These are phyloP conservation scores for Somion occarium DNA, from an alignment of 1,284 basidiomycete genomes.

Conservation along the genomic window DNA sequence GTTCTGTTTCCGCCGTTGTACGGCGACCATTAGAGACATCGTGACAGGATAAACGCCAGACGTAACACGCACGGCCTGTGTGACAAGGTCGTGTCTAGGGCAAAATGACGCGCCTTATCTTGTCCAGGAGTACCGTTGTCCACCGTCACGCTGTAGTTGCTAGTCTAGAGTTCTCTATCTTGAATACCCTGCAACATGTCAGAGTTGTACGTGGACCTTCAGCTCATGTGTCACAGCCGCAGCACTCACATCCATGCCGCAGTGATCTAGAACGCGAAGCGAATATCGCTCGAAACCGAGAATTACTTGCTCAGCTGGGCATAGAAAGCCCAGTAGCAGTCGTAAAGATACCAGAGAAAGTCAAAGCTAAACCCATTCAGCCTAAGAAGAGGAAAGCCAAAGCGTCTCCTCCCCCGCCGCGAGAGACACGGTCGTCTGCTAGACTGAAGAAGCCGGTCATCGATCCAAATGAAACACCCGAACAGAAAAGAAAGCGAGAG, in stretches of 20 bases:
- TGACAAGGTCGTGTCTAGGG: not conserved
- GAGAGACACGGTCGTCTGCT: conserved; percentile 51
- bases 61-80: conserved; percentile 6
- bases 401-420: conserved; percentile 36
- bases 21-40: not conserved
- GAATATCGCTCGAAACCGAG: conserved; percentile 75
- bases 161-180: too few relatives aligned
- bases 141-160: too few relatives aligned
- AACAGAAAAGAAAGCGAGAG: conserved; percentile 58
- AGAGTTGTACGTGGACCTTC: conserved; percentile 10
- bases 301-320: conserved; percentile 64
- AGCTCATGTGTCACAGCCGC: too few relatives aligned
- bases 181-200: conserved; percentile 9
- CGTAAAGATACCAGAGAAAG: conserved; percentile 13
- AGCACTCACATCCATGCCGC: not conserved
- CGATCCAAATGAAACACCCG: conserved; percentile 60
- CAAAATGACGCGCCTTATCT: not conserved
- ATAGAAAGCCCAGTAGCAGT: conserved; percentile 45
- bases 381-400: conserved; percentile 49
- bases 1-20: not conserved
- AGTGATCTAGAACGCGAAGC: conserved; percentile 73
- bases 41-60: conserved; percentile 5
- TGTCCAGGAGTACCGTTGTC: too few relatives aligned
- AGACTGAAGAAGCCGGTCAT: conserved; percentile 42
- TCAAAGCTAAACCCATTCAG: conserved; percentile 60